Conservation (phyloP, 1,139 yeast genomes). For the Suhomyces kunorum region DNA sequence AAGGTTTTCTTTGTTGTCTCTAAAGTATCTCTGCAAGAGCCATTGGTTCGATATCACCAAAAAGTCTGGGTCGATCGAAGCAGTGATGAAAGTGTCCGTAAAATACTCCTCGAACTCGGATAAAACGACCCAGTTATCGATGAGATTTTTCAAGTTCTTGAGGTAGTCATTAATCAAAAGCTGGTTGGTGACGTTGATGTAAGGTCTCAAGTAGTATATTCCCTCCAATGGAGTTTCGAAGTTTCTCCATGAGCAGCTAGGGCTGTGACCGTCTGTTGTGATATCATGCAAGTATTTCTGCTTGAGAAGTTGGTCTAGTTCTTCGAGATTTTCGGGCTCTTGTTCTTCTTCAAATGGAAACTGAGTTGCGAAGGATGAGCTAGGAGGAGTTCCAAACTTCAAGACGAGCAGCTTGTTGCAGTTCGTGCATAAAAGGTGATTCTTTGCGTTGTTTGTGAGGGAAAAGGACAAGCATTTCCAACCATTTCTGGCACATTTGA, state of each 20-base stretch:
- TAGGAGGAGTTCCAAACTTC: conserved; percentile 21
- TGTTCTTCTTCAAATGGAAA: conserved; percentile 12
- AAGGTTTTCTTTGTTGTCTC: conserved; percentile 40
- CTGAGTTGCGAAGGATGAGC: background rate
- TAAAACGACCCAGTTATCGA: conserved; percentile 28
- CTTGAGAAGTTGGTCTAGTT: conserved; percentile 28
- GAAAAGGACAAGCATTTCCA: conserved; percentile 42
- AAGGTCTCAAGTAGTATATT: conserved; percentile 40
- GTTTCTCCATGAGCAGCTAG: conserved; percentile 40
- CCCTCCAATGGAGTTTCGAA: conserved; percentile 40
- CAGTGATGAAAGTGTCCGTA: conserved; percentile 12
- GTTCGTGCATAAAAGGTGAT: conserved; percentile 37
- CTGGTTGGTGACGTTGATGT: conserved; percentile 34
- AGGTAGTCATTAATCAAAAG: conserved; percentile 32
- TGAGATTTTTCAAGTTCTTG: conserved; percentile 28
- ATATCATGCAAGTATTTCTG: conserved; percentile 30
- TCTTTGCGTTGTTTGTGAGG: conserved; percentile 25
- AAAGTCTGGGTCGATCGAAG: conserved; percentile 18
- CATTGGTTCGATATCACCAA: conserved; percentile 31
- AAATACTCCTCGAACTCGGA: conserved; percentile 18
- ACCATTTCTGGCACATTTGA: conserved; percentile 44
- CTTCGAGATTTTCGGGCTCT: conserved; percentile 9
- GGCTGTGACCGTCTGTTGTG: conserved; percentile 28
- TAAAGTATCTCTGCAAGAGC: conserved; percentile 31
- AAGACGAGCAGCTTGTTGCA: conserved; percentile 36